Evolutionary conservation across 805 yeast genomes (phyloP).

Genomic region (Candida khao-thaluensis): DNA sequence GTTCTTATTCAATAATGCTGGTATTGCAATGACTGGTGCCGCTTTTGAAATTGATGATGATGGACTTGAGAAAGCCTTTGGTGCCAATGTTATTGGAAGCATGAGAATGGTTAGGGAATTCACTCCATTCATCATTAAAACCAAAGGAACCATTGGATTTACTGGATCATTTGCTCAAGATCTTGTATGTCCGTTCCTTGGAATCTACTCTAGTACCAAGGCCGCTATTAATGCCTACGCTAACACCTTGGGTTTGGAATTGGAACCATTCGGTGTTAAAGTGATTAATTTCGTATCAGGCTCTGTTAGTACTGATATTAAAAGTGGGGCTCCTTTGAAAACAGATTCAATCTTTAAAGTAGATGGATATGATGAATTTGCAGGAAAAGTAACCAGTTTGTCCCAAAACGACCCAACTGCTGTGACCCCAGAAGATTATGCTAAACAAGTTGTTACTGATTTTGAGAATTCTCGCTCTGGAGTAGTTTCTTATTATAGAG

Average conservation of each 20-base stretch:
- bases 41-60: constrained; percentile 62
- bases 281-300: constrained; percentile 13
- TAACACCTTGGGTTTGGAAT: constrained; percentile 12
- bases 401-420: neutral
- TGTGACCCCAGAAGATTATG: constrained; percentile 3
- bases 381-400: neutral
- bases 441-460: constrained; percentile 7
- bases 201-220: constrained; percentile 33
- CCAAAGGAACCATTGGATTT: constrained; percentile 35
- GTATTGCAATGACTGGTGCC: constrained; percentile 68
- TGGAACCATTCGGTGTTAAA: no score
- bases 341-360: constrained; percentile 1
- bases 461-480: constrained; percentile 1
- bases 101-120: constrained; percentile 61
- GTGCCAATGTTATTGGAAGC: constrained; percentile 69
- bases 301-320: constrained; percentile 5
- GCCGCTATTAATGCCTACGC: constrained; percentile 13
- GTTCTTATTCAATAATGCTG: constrained; percentile 69
- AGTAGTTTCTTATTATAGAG: neutral
- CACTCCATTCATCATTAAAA: constrained; percentile 51
- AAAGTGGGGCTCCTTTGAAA: constrained; percentile 21
- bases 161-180: constrained; percentile 31
- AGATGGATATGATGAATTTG: constrained; percentile 1
- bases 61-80: constrained; percentile 47
- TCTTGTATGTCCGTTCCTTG: constrained; percentile 28